Evolutionary conservation across 2,329 filamentous ascomycete genomes (phyloP).

Genomic region (Monilinia polystroma): DNA sequence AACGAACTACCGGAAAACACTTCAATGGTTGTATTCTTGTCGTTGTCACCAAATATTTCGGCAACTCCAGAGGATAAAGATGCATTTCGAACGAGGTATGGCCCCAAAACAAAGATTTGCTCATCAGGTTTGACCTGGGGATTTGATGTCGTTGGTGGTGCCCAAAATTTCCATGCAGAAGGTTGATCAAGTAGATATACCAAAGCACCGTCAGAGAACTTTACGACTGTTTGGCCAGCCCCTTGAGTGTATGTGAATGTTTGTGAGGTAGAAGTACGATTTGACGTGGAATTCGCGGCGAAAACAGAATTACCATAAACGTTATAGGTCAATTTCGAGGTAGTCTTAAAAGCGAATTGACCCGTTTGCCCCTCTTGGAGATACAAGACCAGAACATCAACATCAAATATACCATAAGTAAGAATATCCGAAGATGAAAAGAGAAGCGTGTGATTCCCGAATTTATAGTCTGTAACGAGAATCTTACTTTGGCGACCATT

Average conservation of each 20-base stretch:
- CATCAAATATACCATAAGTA: conserved; percentile 48
- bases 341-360: conserved; percentile 49
- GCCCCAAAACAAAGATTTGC: conserved; percentile 48
- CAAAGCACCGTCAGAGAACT: conserved; percentile 49
- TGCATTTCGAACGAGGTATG: conserved; percentile 47
- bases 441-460: conserved; percentile 49
- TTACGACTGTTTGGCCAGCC: conserved; percentile 47
- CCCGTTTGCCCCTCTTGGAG: conserved; percentile 50
- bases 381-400: conserved; percentile 50
- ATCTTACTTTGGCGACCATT: conserved; percentile 55
- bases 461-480: conserved; percentile 52
- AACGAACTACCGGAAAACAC: conserved; percentile 45
- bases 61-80: conserved; percentile 41
- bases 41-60: conserved; percentile 45
- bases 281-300: conserved; percentile 36
- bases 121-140: conserved; percentile 48
- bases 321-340: conserved; percentile 42
- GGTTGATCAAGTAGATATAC: conserved; percentile 53
- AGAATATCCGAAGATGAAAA: conserved; percentile 54
- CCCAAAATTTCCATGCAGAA: conserved; percentile 57
- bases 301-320: conserved; percentile 45
- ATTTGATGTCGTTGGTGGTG: conserved; percentile 48
- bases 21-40: conserved; percentile 45
- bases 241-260: conserved; percentile 50
- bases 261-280: conserved; percentile 35